Evolutionary conservation across 2,329 filamentous ascomycete species (phyloP).

Genomic region (Kalmusia sp.): DNA sequence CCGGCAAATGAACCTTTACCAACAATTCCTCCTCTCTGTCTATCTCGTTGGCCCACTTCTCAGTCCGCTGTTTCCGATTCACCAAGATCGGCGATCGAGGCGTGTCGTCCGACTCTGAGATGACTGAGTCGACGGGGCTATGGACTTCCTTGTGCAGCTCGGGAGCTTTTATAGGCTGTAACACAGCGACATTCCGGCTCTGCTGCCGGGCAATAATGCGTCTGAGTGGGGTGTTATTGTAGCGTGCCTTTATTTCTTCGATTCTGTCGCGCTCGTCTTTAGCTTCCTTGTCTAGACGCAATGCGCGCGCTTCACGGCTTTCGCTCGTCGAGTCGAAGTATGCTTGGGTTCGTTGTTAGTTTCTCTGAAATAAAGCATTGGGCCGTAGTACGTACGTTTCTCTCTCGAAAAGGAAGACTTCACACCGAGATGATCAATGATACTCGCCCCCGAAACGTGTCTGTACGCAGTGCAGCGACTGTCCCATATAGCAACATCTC

Average conservation of each 20-base stretch:
- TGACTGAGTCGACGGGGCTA: constrained; percentile 7
- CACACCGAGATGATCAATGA: background rate
- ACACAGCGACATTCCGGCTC: background rate
- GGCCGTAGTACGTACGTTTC: constrained; percentile 10
- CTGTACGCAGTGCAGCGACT: constrained; percentile 16
- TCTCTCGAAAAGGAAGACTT: constrained; percentile 1
- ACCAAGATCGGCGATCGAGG: background rate
- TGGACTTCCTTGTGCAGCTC: background rate
- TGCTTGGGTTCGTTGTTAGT: constrained; percentile 7
- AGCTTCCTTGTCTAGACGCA: constrained; percentile 7
- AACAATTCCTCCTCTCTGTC: background rate
- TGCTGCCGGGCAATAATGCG: constrained; percentile 15
- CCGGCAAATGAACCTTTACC: background rate
- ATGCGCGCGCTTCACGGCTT: constrained; percentile 6
- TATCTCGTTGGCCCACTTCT: background rate
- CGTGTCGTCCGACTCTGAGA: background rate
- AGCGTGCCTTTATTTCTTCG: constrained; percentile 12
- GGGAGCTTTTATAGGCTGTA: background rate
- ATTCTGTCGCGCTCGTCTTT: constrained; percentile 4
- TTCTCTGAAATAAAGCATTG: background rate
- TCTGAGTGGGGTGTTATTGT: constrained; percentile 20
- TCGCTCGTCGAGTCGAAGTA: constrained; percentile 17
- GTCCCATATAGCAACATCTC: constrained; percentile 22
- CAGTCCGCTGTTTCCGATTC: background rate
- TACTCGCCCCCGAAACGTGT: constrained; percentile 2